Evolutionary conservation across 2,329 filamentous ascomycete species (phyloP), one percentile per base, ranked within the genome.

Genomic region (Aspergillus phoenicis): DNA sequence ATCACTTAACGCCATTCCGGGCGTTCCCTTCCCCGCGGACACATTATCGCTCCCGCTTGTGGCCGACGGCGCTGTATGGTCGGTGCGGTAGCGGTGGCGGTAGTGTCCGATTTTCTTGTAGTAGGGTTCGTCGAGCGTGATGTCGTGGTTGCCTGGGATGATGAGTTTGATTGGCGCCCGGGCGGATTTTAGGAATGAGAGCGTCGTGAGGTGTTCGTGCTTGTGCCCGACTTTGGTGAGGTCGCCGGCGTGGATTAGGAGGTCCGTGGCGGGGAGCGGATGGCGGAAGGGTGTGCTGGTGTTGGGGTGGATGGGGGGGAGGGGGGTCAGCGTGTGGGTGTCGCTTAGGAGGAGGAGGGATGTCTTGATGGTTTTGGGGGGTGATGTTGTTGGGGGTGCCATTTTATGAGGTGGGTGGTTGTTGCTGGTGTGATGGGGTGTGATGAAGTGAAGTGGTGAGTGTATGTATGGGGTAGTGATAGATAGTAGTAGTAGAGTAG

Each of bases 131-230:
- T 89, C 85, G 1, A 88, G 77, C 4, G 81, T 83, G 47, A 86
- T 76, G 67, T 88, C 86, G 72, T 89, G 86, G 67, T 88, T 88
- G 0, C 86, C 86, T 0, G 86, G 82, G 61, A 89, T 87, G 20
- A 88, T 82, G 24, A 89, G 76, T 67, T 88, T 89, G 5, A 88
- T 71, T 8, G 82, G 79, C 2, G 85, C 85, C 13, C 83, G 74
- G 38, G 84, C 79, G 1, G 67, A 66, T 11, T 74, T 71, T 6
- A 88, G 75, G 73, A 84, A 78, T 5, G 77, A 67, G 13, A 86
- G 66, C 2, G 81, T 79, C 10, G 67, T 62, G 30, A 78, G 67
- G 66, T 85, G 84, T 67, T 87, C 83, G 13, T 70, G 45, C 10
- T 78, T 59, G 10, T 74, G 73, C 5, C 85, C 84, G 38, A 79